phyloP scores from a whole-genome alignment of 2,329 filamentous ascomycete genomes.

The Fusarium sp. region DNA sequence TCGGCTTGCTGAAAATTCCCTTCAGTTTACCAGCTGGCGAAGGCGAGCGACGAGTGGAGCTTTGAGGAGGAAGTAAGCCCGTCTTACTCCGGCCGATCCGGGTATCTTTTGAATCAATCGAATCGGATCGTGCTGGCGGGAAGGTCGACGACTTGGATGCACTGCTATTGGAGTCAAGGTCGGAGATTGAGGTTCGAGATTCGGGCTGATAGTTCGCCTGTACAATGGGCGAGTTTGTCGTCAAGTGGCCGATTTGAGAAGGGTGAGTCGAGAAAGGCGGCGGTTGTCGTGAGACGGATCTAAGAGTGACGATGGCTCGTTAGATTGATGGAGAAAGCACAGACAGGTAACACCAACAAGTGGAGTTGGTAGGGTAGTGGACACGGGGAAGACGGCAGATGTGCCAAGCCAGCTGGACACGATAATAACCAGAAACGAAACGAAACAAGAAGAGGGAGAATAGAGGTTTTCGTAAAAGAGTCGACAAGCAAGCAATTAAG shows the following conservation, averaged over 20 bases:
- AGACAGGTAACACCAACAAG: slow-evolving; percentile 30
- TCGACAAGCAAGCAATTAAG: slow-evolving; percentile 1
- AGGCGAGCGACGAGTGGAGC: slow-evolving; percentile 69
- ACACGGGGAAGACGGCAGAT: slow-evolving; percentile 31
- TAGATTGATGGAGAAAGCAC: slow-evolving; percentile 39
- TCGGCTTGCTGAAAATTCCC: slow-evolving; percentile 70
- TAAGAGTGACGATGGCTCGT: slow-evolving; percentile 46
- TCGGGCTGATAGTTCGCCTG: slow-evolving; percentile 66
- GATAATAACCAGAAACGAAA: slow-evolving; percentile 18
- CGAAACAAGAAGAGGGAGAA: slow-evolving; percentile 5
- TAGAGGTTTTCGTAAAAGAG: neutral
- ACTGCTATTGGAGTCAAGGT: slow-evolving; percentile 47
- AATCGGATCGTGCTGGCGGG: slow-evolving; percentile 45
- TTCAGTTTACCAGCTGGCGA: slow-evolving; percentile 80
- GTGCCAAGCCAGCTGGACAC: slow-evolving; percentile 37
- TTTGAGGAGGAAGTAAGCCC: slow-evolving; percentile 49
- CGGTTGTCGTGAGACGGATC: slow-evolving; percentile 50
- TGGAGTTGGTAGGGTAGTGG: slow-evolving; percentile 42
- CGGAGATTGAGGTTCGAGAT: slow-evolving; percentile 38
- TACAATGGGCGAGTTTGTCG: slow-evolving; percentile 77
- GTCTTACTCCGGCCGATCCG: slow-evolving; percentile 50
- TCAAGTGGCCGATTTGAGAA: slow-evolving; percentile 77
- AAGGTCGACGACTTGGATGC: slow-evolving; percentile 47
- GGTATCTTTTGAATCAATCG: slow-evolving; percentile 45
- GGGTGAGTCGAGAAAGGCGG: slow-evolving; percentile 66